Evolutionary conservation across 495 filamentous ascomycete species (phyloP), one percentile per base, ranked within the genome.

Genomic region (Penicillium pancosmium): DNA sequence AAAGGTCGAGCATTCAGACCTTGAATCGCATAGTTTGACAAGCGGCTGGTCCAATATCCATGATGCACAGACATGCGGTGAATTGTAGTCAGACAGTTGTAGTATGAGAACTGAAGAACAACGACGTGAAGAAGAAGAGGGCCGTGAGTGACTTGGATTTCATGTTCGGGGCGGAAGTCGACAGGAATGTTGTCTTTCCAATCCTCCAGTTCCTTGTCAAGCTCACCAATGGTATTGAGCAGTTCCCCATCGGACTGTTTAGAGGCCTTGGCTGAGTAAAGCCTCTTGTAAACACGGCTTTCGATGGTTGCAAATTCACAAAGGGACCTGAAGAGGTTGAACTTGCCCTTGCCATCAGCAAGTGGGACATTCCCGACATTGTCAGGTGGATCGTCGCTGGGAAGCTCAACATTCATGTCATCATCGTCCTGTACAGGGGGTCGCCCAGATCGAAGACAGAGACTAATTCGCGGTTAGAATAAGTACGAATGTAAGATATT

Each of bases 1-100:
- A 98, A 74, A 3, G 94, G 92, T 60, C 87, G 81, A 5, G 92
- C 88, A 73, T 97, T 98, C 38, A 97, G 73, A 6, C 94, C 94
- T 65, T 94, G 90, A 43, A 98, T 93, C 2, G 94, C 94, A 70
- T 91, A 98, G 64, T 98, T 93, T 27, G 93, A 96, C 21, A 98
- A 79, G 43, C 94, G 85, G 65, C 90, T 97, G 8, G 93, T 97
- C 94, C 94, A 98, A 77, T 96, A 97, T 2, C 94, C 94, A 68
- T 98, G 95, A 70, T 98, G 94, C 51, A 97, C 87, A 5, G 91
- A 95, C 94, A 98, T 98, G 21, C 94, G 91, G 74, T 98, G 94
- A 54, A 98, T 97, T 1, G 94, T 98, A 13, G 93, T 97, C 55
- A 98, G 80, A 65, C 91, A 95, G 69, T 98, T 98, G 78, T 98